Base-by-base conservation (phyloP, 768 basidiomycete species). In the Sporobolomyces pararoseus region DNA sequence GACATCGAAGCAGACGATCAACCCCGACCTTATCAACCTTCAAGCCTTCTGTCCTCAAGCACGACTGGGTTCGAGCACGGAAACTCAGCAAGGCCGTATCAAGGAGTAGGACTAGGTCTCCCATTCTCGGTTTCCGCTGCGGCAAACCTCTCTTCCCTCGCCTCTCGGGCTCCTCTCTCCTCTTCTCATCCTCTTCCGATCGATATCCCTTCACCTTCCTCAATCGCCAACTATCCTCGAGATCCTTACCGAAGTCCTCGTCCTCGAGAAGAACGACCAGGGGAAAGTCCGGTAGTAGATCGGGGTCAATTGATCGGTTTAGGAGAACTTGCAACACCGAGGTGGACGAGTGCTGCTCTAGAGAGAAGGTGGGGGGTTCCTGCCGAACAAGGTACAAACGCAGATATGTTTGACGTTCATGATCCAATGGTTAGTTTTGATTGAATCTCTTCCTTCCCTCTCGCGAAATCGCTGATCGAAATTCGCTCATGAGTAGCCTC, bases 251-350 rank as follows among this genome's bases (percentile, higher is more conserved):
- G 65, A 27, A 44, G 39, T 21, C 62, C 57, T 47, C 44, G 27
- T 9, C 42, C 57, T 4, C 29, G 13, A 17, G 55, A 37, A 1
- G 35, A 57, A n/a, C 25, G 65, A 21, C 42, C 31, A 5, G 42
- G 46, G 9, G 44, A 51, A 9, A 65, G 57, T 25, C 71, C 71
- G 14, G 70, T 61, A 64, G 68, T 57, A 70, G 93, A 98, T 81
- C 84, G 96, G 66, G 84, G 86, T 23, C 89, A 87, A 44, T 86
- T 98, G 47, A 86, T 98, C 62, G 96, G 96, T 31, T 89, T 98
- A 7, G 96, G 96, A 44, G 96, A 99, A 80, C 85, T 98, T 37
- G 83, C 92, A 25, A 99, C 96, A n/a, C 96, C 96, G 55, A 85
- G 93, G 70, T 99, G 93, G 94, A 84, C 84, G 68, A 85, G 85